Evolutionary conservation across 73 alveolate genomes (phyloP).

Genomic region (Tetrahymena thermophila): DNA sequence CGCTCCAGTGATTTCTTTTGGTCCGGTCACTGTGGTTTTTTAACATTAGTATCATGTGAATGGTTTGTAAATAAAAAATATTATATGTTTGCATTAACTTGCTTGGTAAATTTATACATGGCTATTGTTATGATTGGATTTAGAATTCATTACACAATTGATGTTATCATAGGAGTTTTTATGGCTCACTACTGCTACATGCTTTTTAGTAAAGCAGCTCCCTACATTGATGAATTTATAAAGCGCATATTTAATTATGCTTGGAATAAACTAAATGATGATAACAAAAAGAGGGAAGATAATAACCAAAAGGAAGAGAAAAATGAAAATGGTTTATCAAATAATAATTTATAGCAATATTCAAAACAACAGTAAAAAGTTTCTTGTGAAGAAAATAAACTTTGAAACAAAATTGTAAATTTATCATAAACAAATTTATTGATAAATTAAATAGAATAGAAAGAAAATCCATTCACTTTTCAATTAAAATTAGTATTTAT

Average conservation of each 20-base stretch:
- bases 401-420: neutral
- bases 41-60: slow-evolving; percentile 47
- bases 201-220: slow-evolving; percentile 3
- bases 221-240: neutral
- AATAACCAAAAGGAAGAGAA: neutral
- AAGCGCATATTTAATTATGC: neutral
- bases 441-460: too few relatives aligned
- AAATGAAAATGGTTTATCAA: neutral
- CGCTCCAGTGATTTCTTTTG: slow-evolving; percentile 78
- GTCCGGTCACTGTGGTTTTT: slow-evolving; percentile 86
- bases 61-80: slow-evolving; percentile 40
- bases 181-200: slow-evolving; percentile 74
- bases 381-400: neutral
- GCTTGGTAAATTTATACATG: slow-evolving; percentile 42
- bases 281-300: neutral
- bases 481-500: neutral
- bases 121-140: slow-evolving; percentile 45
- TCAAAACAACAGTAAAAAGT: neutral
- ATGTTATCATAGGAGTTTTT: slow-evolving; percentile 62
- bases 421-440: neutral
- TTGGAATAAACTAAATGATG: neutral
- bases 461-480: neutral
- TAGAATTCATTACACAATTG: slow-evolving; percentile 76
- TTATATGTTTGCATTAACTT: slow-evolving; percentile 5
- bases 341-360: neutral